phyloP scores from a whole-genome alignment of 768 basidiomycete genomes.

The Peribolospora kevripleyi region DNA sequence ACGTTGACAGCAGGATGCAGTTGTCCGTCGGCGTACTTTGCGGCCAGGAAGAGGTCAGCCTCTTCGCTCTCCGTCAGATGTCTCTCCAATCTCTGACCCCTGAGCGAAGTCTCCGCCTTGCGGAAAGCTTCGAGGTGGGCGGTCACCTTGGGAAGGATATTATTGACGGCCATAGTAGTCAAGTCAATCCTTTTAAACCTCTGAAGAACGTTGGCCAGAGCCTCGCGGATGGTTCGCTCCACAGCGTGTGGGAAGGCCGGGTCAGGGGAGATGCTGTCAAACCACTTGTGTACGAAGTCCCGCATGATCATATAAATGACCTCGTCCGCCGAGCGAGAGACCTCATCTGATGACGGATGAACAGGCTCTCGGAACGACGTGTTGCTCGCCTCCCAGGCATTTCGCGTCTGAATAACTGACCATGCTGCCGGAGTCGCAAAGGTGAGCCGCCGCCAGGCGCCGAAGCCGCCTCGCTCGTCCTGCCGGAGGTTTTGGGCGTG shows the following conservation, averaged over 20 bases:
- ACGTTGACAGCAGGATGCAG: constrained; percentile 73
- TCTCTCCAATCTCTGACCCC: constrained; percentile 58
- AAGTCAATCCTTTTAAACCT: constrained; percentile 41
- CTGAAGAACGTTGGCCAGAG: constrained; percentile 33
- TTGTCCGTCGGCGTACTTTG: constrained; percentile 38
- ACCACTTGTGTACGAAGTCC: constrained; percentile 81
- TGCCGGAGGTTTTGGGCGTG: background rate
- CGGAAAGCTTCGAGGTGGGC: constrained; percentile 26
- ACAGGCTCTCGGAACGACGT: background rate
- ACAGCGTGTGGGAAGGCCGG: constrained; percentile 71
- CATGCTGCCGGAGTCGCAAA: constrained; percentile 9
- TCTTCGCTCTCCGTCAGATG: constrained; percentile 72
- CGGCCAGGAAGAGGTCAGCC: constrained; percentile 61
- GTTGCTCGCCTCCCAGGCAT: constrained; percentile 4
- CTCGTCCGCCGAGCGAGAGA: constrained; percentile 51
- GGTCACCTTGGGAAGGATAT: constrained; percentile 68
- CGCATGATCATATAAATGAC: constrained; percentile 55
- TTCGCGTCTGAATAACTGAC: constrained; percentile 7
- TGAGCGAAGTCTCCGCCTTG: constrained; percentile 26
- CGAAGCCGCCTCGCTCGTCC: background rate
- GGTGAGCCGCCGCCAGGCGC: constrained; percentile 1
- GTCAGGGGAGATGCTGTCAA: constrained; percentile 57
- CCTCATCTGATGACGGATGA: constrained; percentile 14
- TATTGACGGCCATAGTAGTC: constrained; percentile 50
- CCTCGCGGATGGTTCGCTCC: constrained; percentile 44